A percentile compares a stretch with the other conserved stretches of the same genome.
Conservation (phyloP, 2,329 filamentous ascomycete species). For the Gliomastix tumulicola region DNA sequence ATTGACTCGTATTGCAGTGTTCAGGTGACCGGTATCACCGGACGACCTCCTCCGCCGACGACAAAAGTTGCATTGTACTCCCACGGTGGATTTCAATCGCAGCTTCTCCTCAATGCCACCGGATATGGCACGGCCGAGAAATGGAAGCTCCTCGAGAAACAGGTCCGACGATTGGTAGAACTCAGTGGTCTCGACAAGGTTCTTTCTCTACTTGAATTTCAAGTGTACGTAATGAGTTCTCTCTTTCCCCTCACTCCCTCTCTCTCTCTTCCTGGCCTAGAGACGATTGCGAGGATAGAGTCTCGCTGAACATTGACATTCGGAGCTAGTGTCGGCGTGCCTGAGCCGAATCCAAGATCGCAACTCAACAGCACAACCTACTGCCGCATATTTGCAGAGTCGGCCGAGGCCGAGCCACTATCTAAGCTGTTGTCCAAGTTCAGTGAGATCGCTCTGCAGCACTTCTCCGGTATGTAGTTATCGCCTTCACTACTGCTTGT, state of each 20-base stretch:
- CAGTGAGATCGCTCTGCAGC: constrained; percentile 25
- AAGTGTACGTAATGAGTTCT: not conserved
- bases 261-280: too few relatives aligned
- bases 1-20: too few relatives aligned
- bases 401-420: constrained; percentile 16
- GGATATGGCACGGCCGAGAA: constrained; percentile 20
- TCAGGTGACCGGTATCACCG: constrained; percentile 18
- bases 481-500: not conserved
- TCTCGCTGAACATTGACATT: too few relatives aligned
- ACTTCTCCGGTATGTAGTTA: constrained; percentile 18
- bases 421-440: too few relatives aligned
- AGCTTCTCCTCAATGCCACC: not conserved
- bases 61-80: constrained; percentile 32
- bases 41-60: constrained; percentile 19
- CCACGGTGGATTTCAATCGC: constrained; percentile 28
- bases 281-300: not conserved
- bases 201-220: not conserved
- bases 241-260: not conserved
- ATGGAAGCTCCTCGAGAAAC: constrained; percentile 30
- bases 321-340: too few relatives aligned
- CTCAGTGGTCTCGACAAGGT: constrained; percentile 17
- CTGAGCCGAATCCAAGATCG: constrained; percentile 21
- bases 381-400: constrained; percentile 33
- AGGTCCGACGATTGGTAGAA: constrained; percentile 36
- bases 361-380: constrained; percentile 35